A percentile compares a stretch with the other conserved stretches of the same genome.
Evolutionary conservation across 1,284 basidiomycete genomes (phyloP).

Genomic region (Hymenochaete sp.): DNA sequence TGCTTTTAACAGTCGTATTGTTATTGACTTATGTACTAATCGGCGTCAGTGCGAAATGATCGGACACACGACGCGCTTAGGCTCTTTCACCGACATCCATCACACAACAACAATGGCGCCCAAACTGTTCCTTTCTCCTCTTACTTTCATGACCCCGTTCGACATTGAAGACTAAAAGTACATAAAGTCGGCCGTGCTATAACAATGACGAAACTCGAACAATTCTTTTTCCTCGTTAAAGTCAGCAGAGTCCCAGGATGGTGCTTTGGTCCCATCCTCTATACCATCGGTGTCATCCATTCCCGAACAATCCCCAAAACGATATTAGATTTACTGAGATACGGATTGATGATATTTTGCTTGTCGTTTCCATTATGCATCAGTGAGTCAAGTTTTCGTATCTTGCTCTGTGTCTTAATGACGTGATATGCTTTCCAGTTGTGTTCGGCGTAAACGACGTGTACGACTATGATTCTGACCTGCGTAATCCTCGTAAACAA

Average conservation of each 20-base stretch:
- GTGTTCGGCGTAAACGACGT: slow-evolving; percentile 25
- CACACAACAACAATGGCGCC: neutral
- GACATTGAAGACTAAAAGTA: neutral
- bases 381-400: slow-evolving; percentile 5
- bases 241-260: slow-evolving; percentile 22
- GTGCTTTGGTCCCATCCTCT: slow-evolving; percentile 24
- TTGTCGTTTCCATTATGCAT: slow-evolving; percentile 21
- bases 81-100: neutral
- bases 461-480: slow-evolving; percentile 22
- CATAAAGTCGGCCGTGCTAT: neutral
- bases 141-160: neutral
- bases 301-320: slow-evolving; percentile 19
- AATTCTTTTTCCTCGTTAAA: slow-evolving; percentile 5
- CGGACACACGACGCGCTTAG: no score
- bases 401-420: slow-evolving; percentile 14
- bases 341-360: slow-evolving; percentile 17
- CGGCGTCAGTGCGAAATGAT: no score
- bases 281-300: slow-evolving; percentile 22
- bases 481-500: slow-evolving; percentile 22
- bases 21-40: no score
- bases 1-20: no score
- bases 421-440: slow-evolving; percentile 17
- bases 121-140: neutral
- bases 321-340: slow-evolving; percentile 10
- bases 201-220: neutral